phyloP scores from a whole-genome alignment of 345 rosid genomes.

The Salix viminalis region DNA sequence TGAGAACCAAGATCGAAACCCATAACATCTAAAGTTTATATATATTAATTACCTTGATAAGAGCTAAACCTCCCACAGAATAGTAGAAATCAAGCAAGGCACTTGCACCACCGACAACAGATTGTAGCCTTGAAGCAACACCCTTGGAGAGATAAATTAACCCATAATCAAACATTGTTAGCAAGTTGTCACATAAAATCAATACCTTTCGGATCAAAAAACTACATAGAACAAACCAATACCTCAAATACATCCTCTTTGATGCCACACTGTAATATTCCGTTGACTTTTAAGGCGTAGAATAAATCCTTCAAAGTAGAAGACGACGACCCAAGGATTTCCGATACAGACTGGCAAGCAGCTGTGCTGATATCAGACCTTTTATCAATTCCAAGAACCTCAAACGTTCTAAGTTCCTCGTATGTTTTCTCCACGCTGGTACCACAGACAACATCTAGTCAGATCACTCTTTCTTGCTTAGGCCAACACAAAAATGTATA shows the following conservation, averaged over 20 bases:
- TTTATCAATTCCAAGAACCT: slow-evolving; percentile 62
- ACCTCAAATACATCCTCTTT: slow-evolving; percentile 57
- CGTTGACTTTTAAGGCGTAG: slow-evolving; percentile 62
- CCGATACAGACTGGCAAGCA: slow-evolving; percentile 46
- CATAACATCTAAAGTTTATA: not conserved
- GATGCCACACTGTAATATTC: slow-evolving; percentile 54
- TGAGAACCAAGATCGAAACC: not conserved
- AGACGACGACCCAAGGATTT: slow-evolving; percentile 52
- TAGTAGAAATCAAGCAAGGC: slow-evolving; percentile 71
- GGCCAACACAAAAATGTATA: not conserved
- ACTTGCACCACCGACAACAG: slow-evolving; percentile 53
- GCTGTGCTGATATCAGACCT: slow-evolving; percentile 43
- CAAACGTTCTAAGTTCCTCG: slow-evolving; percentile 72
- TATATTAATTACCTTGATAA: slow-evolving; percentile 63
- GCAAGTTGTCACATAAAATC: not conserved
- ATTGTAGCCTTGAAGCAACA: slow-evolving; percentile 56
- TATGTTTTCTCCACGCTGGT: slow-evolving; percentile 73
- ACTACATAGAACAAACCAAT: slow-evolving; percentile 6
- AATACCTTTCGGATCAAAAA: not conserved
- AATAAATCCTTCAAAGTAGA: slow-evolving; percentile 60
- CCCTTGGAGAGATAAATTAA: slow-evolving; percentile 36
- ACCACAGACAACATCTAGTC: not conserved
- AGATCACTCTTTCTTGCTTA: not conserved
- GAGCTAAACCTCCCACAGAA: slow-evolving; percentile 63
- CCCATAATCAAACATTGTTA: not conserved